Conservation (phyloP, 2,329 filamentous ascomycete genomes). For the Aspergillus uvarum region DNA sequence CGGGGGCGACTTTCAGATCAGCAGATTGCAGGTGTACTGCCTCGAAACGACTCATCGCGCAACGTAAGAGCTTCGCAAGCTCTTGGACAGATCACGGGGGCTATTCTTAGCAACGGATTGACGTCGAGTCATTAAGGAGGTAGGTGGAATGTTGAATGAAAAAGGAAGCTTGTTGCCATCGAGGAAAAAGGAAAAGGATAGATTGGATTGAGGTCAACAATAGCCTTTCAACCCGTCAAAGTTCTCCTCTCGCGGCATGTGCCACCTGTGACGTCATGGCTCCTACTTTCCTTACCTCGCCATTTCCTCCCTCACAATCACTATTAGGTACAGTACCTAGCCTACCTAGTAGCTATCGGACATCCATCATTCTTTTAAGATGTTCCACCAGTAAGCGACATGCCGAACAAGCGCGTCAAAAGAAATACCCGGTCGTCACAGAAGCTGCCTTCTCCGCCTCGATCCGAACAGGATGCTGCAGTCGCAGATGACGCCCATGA, state of each 20-base stretch:
- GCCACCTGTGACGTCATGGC: constrained; percentile 2
- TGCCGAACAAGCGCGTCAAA: constrained; percentile 7
- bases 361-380: background rate
- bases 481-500: constrained; percentile 2
- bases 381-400: background rate
- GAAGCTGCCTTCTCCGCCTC: constrained; percentile 12
- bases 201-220: too few relatives aligned
- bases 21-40: background rate
- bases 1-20: constrained; percentile 1
- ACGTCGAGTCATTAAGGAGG: background rate
- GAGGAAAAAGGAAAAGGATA: background rate
- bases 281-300: background rate
- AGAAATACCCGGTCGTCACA: constrained; percentile 2
- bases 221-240: background rate
- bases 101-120: background rate
- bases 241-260: background rate
- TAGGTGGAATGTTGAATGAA: background rate
- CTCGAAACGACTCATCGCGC: background rate
- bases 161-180: background rate
- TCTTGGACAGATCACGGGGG: background rate
- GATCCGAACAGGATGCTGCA: constrained; percentile 11
- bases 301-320: background rate
- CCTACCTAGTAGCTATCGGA: background rate
- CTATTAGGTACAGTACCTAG: background rate
- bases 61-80: constrained; percentile 1